Evolutionary conservation across 441 rosid species (phyloP).

Genomic region (Populus hybrid): DNA sequence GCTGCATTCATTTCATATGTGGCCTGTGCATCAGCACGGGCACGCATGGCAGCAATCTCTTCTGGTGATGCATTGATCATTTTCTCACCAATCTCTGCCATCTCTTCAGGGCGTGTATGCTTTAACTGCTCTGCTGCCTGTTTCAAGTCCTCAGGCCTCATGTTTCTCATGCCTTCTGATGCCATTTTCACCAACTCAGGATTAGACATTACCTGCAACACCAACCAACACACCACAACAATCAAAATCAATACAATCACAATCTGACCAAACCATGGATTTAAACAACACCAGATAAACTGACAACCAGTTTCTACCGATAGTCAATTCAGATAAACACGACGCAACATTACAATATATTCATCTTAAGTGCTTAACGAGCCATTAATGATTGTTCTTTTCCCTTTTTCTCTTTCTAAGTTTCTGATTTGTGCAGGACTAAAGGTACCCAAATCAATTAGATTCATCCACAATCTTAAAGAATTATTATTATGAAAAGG

Average conservation of each 20-base stretch:
- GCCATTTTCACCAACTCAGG: conserved; percentile 97
- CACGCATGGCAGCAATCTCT: conserved; percentile 75
- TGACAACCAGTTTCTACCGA: background rate
- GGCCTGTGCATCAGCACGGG: conserved; percentile 71
- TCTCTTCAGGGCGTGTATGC: conserved; percentile 71
- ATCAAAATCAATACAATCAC: background rate
- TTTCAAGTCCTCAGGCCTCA: conserved; percentile 83
- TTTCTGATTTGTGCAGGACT: too few species aligned
- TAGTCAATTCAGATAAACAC: background rate
- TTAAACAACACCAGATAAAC: background rate
- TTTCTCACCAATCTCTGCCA: conserved; percentile 86
- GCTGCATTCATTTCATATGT: conserved; percentile 75
- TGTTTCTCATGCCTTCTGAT: conserved; percentile 83
- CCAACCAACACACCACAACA: conserved; percentile 7
- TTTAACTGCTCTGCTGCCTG: conserved; percentile 88
- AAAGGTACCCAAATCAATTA: background rate
- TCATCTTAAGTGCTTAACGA: background rate
- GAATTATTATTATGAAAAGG: background rate
- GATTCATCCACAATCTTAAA: background rate
- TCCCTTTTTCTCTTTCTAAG: background rate
- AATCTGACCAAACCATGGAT: background rate
- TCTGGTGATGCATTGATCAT: conserved; percentile 85
- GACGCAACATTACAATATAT: background rate
- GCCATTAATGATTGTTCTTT: background rate
- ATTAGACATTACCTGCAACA: conserved; percentile 82